Conservation (phyloP, 768 basidiomycete species). For the Stropharia rugosoannulata region DNA sequence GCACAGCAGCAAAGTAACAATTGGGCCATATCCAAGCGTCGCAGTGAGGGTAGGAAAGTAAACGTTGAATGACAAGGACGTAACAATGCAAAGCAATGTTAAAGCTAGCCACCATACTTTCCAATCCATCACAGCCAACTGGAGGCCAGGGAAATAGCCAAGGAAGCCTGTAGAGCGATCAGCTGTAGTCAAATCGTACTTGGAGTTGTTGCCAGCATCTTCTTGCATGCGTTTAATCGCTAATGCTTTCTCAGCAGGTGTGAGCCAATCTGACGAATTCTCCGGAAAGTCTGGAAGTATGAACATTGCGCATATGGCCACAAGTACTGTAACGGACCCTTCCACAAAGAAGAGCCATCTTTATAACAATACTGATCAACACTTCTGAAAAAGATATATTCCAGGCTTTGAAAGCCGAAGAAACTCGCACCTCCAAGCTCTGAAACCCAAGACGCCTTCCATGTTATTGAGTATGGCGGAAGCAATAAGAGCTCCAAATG, state of each 20-base stretch:
- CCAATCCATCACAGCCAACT: conserved; percentile 71
- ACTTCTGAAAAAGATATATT: not conserved
- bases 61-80: conserved; percentile 73
- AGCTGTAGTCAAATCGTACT: conserved; percentile 34
- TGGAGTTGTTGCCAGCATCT: conserved; percentile 48
- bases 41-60: conserved; percentile 77
- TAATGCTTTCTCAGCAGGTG: conserved; percentile 56
- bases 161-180: conserved; percentile 37
- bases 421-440: conserved; percentile 69
- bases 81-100: conserved; percentile 55
- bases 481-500: conserved; percentile 81
- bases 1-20: conserved; percentile 70
- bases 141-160: conserved; percentile 42
- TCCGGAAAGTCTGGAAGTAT: conserved; percentile 83
- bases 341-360: conserved; percentile 83
- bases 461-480: conserved; percentile 76
- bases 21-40: conserved; percentile 68
- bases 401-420: not conserved
- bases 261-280: conserved; percentile 57
- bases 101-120: conserved; percentile 83
- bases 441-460: conserved; percentile 71
- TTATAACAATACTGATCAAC: not conserved
- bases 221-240: conserved; percentile 68
- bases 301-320: conserved; percentile 56
- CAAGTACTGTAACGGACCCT: conserved; percentile 59